Conservation (phyloP, 805 yeast species). For the Candida pini region DNA sequence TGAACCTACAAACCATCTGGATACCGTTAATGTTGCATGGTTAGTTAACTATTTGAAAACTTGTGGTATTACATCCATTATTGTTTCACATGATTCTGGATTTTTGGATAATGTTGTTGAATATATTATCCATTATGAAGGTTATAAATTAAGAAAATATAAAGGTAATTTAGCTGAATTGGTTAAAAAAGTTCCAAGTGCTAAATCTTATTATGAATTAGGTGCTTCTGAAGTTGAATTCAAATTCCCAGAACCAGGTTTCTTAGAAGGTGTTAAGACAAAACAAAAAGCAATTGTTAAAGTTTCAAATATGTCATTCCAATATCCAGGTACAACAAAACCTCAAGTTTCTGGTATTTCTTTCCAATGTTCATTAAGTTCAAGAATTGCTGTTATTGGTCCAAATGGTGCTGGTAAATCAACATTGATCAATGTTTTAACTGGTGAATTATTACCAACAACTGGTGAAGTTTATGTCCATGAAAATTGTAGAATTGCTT, state of each 20-base stretch:
- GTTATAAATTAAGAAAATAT: conserved; percentile 99
- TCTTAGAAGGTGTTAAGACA: conserved; percentile 99
- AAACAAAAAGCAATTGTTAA: conserved; percentile 99
- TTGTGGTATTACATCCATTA: conserved; percentile 97
- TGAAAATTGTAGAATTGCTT: conserved; percentile 99
- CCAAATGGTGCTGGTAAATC: conserved; percentile 99
- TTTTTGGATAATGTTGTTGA: conserved; percentile 96
- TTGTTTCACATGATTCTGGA: conserved; percentile 99
- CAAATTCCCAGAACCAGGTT: conserved; percentile 99
- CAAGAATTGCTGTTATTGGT: conserved; percentile 99
- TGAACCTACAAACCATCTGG: conserved; percentile 99
- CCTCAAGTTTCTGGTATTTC: conserved; percentile 89
- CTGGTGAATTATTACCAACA: conserved; percentile 99
- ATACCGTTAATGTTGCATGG: conserved; percentile 99
- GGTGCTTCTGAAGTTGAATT: conserved; percentile 98
- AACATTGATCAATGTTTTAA: conserved; percentile 95
- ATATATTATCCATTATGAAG: conserved; percentile 99
- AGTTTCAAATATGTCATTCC: conserved; percentile 96
- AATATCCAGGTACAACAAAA: conserved; percentile 97
- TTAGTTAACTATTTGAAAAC: conserved; percentile 98
- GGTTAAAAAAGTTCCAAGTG: conserved; percentile 98
- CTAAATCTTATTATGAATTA: conserved; percentile 96
- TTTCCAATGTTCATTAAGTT: conserved; percentile 98
- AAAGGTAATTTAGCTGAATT: conserved; percentile 99
- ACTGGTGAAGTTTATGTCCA: conserved; percentile 98